A percentile compares a stretch with the other conserved stretches of the same genome.
Evolutionary conservation across 345 rosid species (phyloP).

Genomic region (Odontarrhena argentea): DNA sequence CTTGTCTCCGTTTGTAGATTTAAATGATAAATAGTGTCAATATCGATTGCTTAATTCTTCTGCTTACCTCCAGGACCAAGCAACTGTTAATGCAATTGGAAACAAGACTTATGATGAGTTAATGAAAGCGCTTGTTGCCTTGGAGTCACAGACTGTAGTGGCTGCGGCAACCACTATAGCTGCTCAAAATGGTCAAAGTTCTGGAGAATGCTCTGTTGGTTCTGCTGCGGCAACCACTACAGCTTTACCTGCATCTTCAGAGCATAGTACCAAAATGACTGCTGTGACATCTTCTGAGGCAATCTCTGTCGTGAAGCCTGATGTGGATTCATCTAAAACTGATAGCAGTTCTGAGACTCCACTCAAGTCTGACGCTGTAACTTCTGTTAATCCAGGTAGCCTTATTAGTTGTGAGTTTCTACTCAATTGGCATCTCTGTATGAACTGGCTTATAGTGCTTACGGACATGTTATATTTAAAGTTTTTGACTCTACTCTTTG

Average conservation of each 20-base stretch:
- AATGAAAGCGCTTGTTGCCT: constrained; percentile 70
- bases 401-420: background rate
- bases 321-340: constrained; percentile 30
- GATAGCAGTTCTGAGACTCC: constrained; percentile 32
- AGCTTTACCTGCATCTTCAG: constrained; percentile 48
- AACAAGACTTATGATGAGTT: constrained; percentile 75
- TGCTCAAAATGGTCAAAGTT: constrained; percentile 37
- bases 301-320: constrained; percentile 30
- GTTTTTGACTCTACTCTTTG: constrained; percentile 38
- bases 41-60: background rate
- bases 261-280: constrained; percentile 31
- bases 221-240: constrained; percentile 83
- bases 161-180: constrained; percentile 26
- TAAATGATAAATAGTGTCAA: too few species aligned
- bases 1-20: too few species aligned
- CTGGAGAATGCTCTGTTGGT: constrained; percentile 62
- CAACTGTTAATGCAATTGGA: constrained; percentile 70
- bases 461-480: constrained; percentile 31
- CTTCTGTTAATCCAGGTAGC: constrained; percentile 33
- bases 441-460: constrained; percentile 13
- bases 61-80: constrained; percentile 62
- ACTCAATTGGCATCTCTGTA: constrained; percentile 8
- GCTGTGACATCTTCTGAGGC: constrained; percentile 24
- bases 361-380: constrained; percentile 36
- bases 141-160: constrained; percentile 21